Percentiles rank a stretch among this genome's conserved stretches.
These are phyloP conservation scores for Leishmania major DNA, from an alignment of 208 protist genomes.

Conservation along the genomic window DNA sequence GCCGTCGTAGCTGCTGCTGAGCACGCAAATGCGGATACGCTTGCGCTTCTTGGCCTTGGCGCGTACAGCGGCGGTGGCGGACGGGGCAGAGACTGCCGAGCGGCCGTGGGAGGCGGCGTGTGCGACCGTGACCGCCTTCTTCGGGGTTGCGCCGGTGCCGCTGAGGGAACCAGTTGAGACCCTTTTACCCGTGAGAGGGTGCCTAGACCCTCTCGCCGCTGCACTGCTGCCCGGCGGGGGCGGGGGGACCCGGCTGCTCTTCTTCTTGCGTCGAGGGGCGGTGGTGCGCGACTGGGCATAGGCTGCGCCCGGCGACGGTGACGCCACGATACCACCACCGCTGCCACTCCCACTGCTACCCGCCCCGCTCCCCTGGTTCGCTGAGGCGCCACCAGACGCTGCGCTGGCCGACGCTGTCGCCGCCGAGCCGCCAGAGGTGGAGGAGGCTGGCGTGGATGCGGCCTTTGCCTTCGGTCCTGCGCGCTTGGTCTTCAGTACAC, in stretches of 20 bases:
- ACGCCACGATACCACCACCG: not conserved
- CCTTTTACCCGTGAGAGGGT: not conserved
- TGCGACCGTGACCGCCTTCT: not conserved
- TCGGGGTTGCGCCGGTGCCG: not conserved
- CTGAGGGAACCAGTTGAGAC: not conserved
- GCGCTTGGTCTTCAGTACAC: constrained; percentile 26
- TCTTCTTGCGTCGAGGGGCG: constrained; percentile 21
- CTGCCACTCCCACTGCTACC: not conserved
- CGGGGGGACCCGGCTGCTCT: not conserved
- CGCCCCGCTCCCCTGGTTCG: not conserved
- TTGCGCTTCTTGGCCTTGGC: constrained; percentile 31
- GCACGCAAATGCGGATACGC: constrained; percentile 73
- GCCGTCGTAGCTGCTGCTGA: constrained; percentile 87
- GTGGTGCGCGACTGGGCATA: constrained; percentile 3
- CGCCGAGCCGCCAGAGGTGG: not conserved
- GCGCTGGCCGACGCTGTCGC: not conserved
- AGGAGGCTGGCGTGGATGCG: constrained; percentile 2
- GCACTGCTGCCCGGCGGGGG: constrained; percentile 1
- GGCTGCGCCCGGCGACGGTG: not conserved
- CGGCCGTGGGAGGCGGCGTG: not conserved
- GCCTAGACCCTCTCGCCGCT: not conserved
- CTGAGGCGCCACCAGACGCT: constrained; percentile 4
- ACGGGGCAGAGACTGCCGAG: not conserved
- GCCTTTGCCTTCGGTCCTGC: not conserved
- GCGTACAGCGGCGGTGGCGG: constrained; percentile 2